Percentiles rank a stretch among this genome's conserved stretches.
Evolutionary conservation across 2,329 filamentous ascomycete genomes (phyloP).

Genomic region (Aquanectria penicillioides): DNA sequence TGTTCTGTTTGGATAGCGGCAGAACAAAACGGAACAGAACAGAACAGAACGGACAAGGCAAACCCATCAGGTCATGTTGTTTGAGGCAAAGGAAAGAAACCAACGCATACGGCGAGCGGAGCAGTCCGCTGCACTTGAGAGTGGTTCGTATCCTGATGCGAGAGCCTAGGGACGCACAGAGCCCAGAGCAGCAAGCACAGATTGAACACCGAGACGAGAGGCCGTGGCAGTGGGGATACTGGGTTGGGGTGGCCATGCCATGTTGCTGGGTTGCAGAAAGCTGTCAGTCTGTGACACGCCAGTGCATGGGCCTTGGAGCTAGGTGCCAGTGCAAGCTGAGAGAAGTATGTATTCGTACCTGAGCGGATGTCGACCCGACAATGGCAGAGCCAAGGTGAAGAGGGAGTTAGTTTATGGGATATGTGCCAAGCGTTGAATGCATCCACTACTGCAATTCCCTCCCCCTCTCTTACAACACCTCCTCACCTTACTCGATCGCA

Average conservation of each 20-base stretch:
- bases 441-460: no score
- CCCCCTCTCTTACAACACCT: no score
- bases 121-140: constrained; percentile 5
- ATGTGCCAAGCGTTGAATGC: no score
- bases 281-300: constrained; percentile 36
- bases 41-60: neutral
- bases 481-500: no score
- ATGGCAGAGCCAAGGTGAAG: neutral
- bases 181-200: no score
- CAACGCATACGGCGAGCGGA: neutral
- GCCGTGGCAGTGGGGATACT: neutral
- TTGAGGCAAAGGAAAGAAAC: neutral
- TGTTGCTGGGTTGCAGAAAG: constrained; percentile 27
- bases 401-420: neutral
- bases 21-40: neutral
- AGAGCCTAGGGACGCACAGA: no score
- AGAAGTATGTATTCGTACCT: neutral
- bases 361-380: neutral
- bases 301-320: constrained; percentile 29
- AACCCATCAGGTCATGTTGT: constrained; percentile 9
- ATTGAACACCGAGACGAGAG: neutral
- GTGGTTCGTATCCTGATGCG: constrained; percentile 15
- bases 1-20: neutral
- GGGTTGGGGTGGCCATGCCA: no score
- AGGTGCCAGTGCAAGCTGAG: neutral